phyloP scores from a whole-genome alignment of 176 grass and related monocot genomes.

The Raddia distichophylla region DNA sequence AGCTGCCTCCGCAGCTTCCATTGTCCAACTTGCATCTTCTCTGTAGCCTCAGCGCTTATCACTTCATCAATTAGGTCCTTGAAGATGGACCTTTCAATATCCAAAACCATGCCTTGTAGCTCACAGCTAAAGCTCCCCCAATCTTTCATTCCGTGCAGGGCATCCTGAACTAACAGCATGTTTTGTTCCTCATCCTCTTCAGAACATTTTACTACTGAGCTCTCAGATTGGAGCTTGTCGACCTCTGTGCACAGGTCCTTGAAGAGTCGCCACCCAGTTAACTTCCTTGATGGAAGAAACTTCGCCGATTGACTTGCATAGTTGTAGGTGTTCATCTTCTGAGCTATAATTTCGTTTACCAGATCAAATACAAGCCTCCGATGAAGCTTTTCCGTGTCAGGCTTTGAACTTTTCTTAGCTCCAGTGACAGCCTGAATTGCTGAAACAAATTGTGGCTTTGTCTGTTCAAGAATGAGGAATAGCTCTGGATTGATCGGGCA shows the following conservation, averaged over 20 bases:
- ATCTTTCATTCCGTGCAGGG: constrained; percentile 55
- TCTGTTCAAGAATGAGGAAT: constrained; percentile 86
- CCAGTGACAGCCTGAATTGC: constrained; percentile 6
- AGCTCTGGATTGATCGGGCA: constrained; percentile 78
- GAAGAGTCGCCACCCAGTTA: constrained; percentile 60
- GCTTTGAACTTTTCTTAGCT: constrained; percentile 38
- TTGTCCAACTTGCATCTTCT: constrained; percentile 40
- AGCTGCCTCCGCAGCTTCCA: constrained; percentile 59
- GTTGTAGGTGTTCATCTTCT: constrained; percentile 50
- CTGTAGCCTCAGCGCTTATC: constrained; percentile 35
- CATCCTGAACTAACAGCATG: constrained; percentile 40
- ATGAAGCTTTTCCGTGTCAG: constrained; percentile 52
- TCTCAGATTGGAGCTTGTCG: constrained; percentile 51
- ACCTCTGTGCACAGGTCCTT: constrained; percentile 77
- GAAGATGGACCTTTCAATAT: constrained; percentile 84
- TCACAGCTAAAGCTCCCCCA: constrained; percentile 56
- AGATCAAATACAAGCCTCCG: constrained; percentile 79
- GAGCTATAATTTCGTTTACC: constrained; percentile 73
- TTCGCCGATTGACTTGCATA: constrained; percentile 16
- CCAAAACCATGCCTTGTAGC: constrained; percentile 48
- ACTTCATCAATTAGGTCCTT: constrained; percentile 77
- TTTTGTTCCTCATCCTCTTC: constrained; percentile 52
- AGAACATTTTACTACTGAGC: constrained; percentile 18
- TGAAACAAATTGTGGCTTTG: constrained; percentile 45
- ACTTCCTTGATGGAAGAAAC: constrained; percentile 50